Percentiles rank a stretch among this genome's conserved stretches.
These are phyloP conservation scores for Pholiota microspora DNA, from an alignment of 768 basidiomycete genomes.

Conservation along the genomic window DNA sequence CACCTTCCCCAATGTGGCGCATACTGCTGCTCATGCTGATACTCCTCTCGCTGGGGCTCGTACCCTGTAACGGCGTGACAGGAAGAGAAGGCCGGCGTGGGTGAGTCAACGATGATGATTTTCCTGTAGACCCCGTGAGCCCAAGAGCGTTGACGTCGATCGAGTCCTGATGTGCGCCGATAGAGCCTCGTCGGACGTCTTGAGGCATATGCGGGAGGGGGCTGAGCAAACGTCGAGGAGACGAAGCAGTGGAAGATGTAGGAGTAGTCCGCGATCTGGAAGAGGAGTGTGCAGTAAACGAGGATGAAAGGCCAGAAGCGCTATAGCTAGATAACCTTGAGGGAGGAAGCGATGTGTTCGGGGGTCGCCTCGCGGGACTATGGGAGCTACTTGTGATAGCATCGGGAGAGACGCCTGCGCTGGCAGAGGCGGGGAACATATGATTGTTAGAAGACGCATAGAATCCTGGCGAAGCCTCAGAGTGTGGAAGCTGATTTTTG, in stretches of 20 bases:
- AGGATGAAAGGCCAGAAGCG: background rate
- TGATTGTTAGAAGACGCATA: constrained; percentile 11
- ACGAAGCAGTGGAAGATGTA: constrained; percentile 55
- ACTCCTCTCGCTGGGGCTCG: constrained; percentile 37
- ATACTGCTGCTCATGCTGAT: constrained; percentile 34
- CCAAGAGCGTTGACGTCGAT: constrained; percentile 32
- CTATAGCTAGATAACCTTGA: constrained; percentile 8
- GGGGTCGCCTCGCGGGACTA: constrained; percentile 19
- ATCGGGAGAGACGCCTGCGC: constrained; percentile 4
- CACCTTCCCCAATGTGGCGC: constrained; percentile 73
- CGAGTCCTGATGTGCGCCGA: constrained; percentile 37
- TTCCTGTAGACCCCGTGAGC: constrained; percentile 35
- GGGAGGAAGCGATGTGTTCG: constrained; percentile 11
- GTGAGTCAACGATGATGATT: constrained; percentile 39
- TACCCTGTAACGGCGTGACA: constrained; percentile 27
- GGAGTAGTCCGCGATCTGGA: constrained; percentile 35
- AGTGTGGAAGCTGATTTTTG: background rate
- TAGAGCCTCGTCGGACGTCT: constrained; percentile 30
- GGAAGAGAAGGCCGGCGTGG: constrained; percentile 17
- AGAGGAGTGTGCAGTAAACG: constrained; percentile 15
- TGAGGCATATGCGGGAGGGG: constrained; percentile 45
- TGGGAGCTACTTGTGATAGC: constrained; percentile 7
- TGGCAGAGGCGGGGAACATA: constrained; percentile 14
- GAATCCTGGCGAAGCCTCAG: constrained; percentile 4
- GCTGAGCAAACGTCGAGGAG: constrained; percentile 43